phyloP scores from a whole-genome alignment of 257 asterid genomes.

The Nicotiana benthamiana region DNA sequence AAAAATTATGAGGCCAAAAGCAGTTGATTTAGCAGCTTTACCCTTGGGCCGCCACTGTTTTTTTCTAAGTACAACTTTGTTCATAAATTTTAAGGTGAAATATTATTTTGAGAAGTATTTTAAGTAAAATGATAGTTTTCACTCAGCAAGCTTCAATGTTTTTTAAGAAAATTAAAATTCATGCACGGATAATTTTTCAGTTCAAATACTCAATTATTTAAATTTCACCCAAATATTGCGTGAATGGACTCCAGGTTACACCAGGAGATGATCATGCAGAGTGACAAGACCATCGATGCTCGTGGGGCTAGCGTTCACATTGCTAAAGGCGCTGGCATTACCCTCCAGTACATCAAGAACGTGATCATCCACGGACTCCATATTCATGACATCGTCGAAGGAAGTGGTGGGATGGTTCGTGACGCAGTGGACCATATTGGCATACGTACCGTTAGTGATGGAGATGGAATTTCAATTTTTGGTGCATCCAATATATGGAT shows the following conservation, averaged over 20 bases:
- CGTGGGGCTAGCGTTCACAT: slow-evolving; percentile 52
- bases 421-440: slow-evolving; percentile 47
- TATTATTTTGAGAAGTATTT: no score
- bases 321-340: slow-evolving; percentile 48
- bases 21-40: no score
- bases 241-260: slow-evolving; percentile 11
- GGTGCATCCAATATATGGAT: slow-evolving; percentile 54
- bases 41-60: no score
- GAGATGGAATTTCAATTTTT: slow-evolving; percentile 54
- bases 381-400: slow-evolving; percentile 28
- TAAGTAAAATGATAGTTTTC: no score
- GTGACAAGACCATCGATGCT: slow-evolving; percentile 66
- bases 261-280: slow-evolving; percentile 43
- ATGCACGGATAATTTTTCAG: no score
- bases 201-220: no score
- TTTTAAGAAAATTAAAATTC: no score
- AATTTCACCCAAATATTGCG: neutral
- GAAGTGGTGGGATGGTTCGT: slow-evolving; percentile 43
- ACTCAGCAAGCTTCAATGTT: no score
- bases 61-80: no score
- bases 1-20: no score
- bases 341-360: slow-evolving; percentile 36
- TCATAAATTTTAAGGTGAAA: no score
- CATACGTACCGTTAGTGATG: slow-evolving; percentile 40
- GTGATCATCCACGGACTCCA: slow-evolving; percentile 48